These are phyloP conservation scores for Candida caryicola DNA, from an alignment of 805 yeast species.

Conservation along the genomic window DNA sequence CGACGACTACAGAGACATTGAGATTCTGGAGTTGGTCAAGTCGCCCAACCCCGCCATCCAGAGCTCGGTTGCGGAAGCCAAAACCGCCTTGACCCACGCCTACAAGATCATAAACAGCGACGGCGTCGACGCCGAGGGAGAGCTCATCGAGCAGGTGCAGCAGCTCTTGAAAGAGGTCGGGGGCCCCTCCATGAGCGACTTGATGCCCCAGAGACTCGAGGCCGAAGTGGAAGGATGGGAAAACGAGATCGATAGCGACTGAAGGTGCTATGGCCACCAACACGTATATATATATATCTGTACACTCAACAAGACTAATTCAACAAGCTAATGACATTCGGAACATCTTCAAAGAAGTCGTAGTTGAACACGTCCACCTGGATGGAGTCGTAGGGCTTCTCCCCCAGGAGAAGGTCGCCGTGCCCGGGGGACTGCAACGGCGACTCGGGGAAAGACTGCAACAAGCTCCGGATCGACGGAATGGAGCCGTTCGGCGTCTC, in stretches of 20 bases:
- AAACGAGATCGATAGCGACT: slow-evolving; percentile 37
- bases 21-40: slow-evolving; percentile 18
- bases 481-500: neutral
- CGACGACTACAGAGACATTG: slow-evolving; percentile 43
- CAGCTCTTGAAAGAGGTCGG: slow-evolving; percentile 56
- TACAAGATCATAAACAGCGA: slow-evolving; percentile 41
- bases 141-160: slow-evolving; percentile 52
- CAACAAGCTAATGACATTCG: slow-evolving; percentile 16
- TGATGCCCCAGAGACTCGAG: slow-evolving; percentile 32
- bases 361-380: slow-evolving; percentile 27
- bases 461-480: slow-evolving; percentile 10
- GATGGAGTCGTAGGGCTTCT: slow-evolving; percentile 21
- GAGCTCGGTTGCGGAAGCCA: slow-evolving; percentile 37
- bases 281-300: neutral
- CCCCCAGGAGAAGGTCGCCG: too few relatives aligned
- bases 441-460: neutral
- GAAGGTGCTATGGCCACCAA: neutral
- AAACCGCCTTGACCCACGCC: slow-evolving; percentile 43
- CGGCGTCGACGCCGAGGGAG: slow-evolving; percentile 52
- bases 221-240: slow-evolving; percentile 51
- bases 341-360: slow-evolving; percentile 26
- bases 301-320: slow-evolving; percentile 1
- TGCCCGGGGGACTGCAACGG: neutral
- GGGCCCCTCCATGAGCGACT: slow-evolving; percentile 50
- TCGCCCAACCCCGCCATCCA: slow-evolving; percentile 27